A percentile compares a stretch with the other conserved stretches of the same genome.
phyloP scores from a whole-genome alignment of 495 filamentous ascomycete genomes.

The Neurospora sp. region DNA sequence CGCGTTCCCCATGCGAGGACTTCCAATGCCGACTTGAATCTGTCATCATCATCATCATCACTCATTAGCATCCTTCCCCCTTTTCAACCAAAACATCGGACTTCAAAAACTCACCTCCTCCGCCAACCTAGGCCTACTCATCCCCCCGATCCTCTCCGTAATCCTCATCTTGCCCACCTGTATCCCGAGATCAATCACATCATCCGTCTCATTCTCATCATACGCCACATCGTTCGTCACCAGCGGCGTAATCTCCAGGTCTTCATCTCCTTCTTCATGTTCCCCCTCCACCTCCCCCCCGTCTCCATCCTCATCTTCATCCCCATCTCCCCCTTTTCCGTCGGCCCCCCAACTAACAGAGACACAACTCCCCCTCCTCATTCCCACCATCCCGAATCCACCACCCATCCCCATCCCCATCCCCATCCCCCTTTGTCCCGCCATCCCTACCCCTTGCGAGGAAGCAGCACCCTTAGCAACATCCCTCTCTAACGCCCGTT shows the following conservation, averaged over 20 bases:
- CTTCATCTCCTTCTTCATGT: conserved; percentile 38
- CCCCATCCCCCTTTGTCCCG: not conserved
- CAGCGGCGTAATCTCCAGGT: conserved; percentile 44
- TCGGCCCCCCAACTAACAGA: not conserved
- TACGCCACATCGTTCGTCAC: conserved; percentile 52
- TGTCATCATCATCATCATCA: not conserved
- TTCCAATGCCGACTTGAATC: conserved; percentile 19
- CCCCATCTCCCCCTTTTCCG: not conserved
- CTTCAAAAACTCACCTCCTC: conserved; percentile 64
- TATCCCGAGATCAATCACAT: conserved; percentile 60
- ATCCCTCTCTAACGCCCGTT: conserved; percentile 51
- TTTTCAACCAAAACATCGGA: not conserved
- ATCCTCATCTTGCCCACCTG: conserved; percentile 61
- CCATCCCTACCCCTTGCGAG: too few relatives aligned
- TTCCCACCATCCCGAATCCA: too few relatives aligned
- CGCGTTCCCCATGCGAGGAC: not conserved
- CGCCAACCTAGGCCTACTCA: conserved; percentile 48
- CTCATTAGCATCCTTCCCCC: not conserved
- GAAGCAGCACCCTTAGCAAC: conserved; percentile 26
- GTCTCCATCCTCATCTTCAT: not conserved
- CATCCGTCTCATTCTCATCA: conserved; percentile 49
- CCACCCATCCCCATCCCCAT: not conserved
- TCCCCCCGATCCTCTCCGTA: conserved; percentile 57
- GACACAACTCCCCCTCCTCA: not conserved
- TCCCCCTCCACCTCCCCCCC: conserved; percentile 22